Conservation (phyloP, 108 stramenopile species). For the Skeletonema potamos region DNA sequence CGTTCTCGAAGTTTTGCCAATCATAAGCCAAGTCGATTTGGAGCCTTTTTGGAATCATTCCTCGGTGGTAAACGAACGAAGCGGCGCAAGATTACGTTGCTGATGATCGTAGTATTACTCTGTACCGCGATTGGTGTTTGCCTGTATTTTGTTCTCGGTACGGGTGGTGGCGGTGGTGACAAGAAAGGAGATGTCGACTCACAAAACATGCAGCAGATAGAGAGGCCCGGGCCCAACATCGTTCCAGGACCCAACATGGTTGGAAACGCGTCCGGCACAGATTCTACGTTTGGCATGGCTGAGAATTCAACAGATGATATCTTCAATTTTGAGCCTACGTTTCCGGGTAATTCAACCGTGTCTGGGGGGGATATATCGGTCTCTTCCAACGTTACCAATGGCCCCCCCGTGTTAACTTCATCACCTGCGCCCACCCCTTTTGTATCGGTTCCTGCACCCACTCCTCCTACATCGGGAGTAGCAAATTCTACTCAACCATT, state of each 20-base stretch:
- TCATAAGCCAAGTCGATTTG: background rate
- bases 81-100: background rate
- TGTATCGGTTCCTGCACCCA: background rate
- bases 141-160: background rate
- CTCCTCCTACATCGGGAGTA: background rate
- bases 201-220: background rate
- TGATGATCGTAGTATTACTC: background rate
- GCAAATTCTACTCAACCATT: background rate
- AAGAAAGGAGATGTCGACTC: background rate
- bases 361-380: background rate
- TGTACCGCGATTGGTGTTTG: background rate
- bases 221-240: background rate
- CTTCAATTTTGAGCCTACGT: background rate
- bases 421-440: background rate
- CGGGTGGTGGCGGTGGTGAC: background rate
- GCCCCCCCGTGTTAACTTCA: background rate
- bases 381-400: background rate
- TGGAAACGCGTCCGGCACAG: background rate
- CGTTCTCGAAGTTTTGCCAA: background rate
- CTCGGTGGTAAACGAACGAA: background rate
- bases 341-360: background rate
- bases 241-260: background rate
- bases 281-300: background rate
- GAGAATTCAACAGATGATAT: background rate
- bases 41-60: background rate